Evolutionary conservation across 257 asterid genomes (phyloP).

Genomic region (Scutellaria barbata): DNA sequence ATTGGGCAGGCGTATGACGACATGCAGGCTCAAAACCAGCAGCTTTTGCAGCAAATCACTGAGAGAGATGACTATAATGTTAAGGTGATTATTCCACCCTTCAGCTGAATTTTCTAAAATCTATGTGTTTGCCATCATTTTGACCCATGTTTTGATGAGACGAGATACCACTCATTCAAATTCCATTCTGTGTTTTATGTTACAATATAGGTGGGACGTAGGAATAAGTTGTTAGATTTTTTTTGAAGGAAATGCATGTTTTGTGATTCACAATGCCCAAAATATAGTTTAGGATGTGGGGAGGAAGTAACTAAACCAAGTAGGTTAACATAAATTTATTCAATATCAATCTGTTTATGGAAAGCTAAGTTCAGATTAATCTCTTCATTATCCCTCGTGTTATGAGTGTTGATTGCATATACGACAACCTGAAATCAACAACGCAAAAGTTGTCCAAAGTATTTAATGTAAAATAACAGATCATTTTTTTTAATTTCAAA

Average conservation of each 20-base stretch:
- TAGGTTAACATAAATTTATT: background rate
- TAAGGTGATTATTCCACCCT: conserved; percentile 56
- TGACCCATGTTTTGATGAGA: background rate
- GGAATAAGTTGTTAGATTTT: background rate
- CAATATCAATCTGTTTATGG: conserved; percentile 11
- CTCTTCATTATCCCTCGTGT: background rate
- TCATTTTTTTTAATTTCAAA: background rate
- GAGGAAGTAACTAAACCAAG: background rate
- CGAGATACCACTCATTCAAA: background rate
- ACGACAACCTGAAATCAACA: background rate
- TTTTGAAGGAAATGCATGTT: background rate
- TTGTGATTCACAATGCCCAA: background rate
- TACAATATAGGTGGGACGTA: background rate
- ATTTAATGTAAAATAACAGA: background rate
- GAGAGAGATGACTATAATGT: conserved; percentile 96
- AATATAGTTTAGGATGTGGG: background rate
- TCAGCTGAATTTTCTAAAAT: conserved; percentile 25
- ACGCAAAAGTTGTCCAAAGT: background rate
- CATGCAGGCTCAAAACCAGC: conserved; percentile 97
- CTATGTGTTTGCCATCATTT: conserved; percentile 5
- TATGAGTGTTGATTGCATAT: background rate
- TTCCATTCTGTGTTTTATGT: background rate
- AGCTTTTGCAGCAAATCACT: conserved; percentile 90
- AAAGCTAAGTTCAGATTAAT: background rate
- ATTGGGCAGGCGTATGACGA: conserved; percentile 98